phyloP scores from a whole-genome alignment of 345 rosid genomes.

The Arabidopsis suecica region DNA sequence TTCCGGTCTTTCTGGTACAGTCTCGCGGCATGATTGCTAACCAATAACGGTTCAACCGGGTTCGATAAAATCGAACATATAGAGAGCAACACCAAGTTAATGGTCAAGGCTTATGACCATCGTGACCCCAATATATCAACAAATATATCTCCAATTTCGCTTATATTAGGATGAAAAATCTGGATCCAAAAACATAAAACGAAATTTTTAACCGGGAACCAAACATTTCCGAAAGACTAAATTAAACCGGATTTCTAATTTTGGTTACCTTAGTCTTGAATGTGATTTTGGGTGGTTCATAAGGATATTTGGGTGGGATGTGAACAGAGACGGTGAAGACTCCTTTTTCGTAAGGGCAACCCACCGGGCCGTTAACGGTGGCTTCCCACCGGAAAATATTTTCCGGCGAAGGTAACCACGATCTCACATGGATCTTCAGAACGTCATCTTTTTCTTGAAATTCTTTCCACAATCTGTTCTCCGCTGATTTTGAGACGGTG shows the following conservation, averaged over 20 bases:
- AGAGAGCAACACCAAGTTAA: slow-evolving; percentile 5
- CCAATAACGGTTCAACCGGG: slow-evolving; percentile 34
- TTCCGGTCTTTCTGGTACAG: slow-evolving; percentile 25
- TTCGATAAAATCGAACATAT: slow-evolving; percentile 25
- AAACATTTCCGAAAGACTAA: not conserved
- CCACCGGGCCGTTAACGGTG: slow-evolving; percentile 19
- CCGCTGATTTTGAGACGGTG: slow-evolving; percentile 7
- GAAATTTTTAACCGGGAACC: not conserved
- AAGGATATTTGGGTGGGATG: slow-evolving; percentile 19
- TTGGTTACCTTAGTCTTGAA: slow-evolving; percentile 37
- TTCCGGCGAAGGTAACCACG: slow-evolving; percentile 15
- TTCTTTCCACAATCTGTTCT: slow-evolving; percentile 27
- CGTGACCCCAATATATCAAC: slow-evolving; percentile 16
- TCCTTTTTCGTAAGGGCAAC: slow-evolving; percentile 27
- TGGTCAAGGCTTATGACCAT: slow-evolving; percentile 29
- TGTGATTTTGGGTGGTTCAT: slow-evolving; percentile 26
- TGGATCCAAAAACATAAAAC: not conserved
- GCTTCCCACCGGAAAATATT: slow-evolving; percentile 35
- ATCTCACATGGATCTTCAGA: not conserved
- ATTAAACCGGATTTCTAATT: slow-evolving; percentile 12
- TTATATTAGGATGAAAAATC: slow-evolving; percentile 37
- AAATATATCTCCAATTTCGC: slow-evolving; percentile 8
- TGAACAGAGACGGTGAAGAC: slow-evolving; percentile 19
- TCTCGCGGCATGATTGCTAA: slow-evolving; percentile 12
- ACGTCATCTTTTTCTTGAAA: not conserved